phyloP scores from a whole-genome alignment of 2,329 filamentous ascomycete species.

The Aspergillus jensenii region DNA sequence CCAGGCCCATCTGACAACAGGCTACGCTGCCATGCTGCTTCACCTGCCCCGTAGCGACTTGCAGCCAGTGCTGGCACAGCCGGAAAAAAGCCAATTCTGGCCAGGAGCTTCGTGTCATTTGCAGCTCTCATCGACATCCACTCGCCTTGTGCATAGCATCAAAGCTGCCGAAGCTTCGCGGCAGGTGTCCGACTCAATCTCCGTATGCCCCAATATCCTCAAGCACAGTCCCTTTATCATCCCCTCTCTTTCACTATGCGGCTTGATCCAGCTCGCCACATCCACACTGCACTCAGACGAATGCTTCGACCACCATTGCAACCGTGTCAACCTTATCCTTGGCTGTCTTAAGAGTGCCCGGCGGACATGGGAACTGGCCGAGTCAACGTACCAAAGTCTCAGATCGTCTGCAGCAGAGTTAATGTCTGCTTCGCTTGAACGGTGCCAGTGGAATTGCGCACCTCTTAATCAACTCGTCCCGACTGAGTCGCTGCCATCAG shows the following conservation, averaged over 20 bases:
- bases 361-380: conserved; percentile 31
- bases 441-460: neutral
- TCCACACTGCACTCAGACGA: conserved; percentile 33
- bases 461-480: neutral
- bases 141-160: conserved; percentile 34
- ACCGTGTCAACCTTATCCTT: conserved; percentile 36
- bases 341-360: conserved; percentile 34
- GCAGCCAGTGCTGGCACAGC: conserved; percentile 22
- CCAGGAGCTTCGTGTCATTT: neutral
- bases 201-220: conserved; percentile 32
- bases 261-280: conserved; percentile 37
- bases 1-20: conserved; percentile 39
- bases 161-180: conserved; percentile 38
- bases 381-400: conserved; percentile 28
- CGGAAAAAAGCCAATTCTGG: neutral
- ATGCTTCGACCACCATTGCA: conserved; percentile 40
- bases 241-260: conserved; percentile 29
- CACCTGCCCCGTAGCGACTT: conserved; percentile 77
- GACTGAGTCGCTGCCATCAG: neutral
- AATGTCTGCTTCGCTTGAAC: neutral
- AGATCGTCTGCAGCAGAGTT: conserved; percentile 25
- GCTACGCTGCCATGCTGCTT: conserved; percentile 63
- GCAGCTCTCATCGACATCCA: conserved; percentile 34
- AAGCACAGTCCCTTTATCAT: conserved; percentile 35
- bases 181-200: conserved; percentile 33